Evolutionary conservation across 2,329 filamentous ascomycete species (phyloP).

Genomic region (Curvularia eragrostidis): DNA sequence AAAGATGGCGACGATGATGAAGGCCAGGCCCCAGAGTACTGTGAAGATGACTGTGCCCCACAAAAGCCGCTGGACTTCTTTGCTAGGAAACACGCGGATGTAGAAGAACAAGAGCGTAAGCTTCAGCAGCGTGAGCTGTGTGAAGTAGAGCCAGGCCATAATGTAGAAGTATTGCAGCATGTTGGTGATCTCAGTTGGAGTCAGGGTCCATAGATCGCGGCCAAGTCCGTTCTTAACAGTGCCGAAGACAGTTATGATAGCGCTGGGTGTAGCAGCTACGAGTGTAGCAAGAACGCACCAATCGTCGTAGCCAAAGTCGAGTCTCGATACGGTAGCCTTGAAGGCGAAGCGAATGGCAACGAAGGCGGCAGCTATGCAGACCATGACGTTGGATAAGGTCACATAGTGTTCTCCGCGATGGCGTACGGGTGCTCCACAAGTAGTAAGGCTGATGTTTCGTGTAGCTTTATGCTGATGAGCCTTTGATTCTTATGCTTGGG

Average conservation of each 20-base stretch:
- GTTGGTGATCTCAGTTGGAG: conserved; percentile 50
- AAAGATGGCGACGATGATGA: conserved; percentile 33
- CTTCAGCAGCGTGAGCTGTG: conserved; percentile 37
- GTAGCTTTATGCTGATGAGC: conserved; percentile 35
- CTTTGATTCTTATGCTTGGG: not conserved
- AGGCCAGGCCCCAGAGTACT: conserved; percentile 34
- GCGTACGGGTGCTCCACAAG: conserved; percentile 51
- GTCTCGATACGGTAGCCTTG: conserved; percentile 44
- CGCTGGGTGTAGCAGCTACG: conserved; percentile 32
- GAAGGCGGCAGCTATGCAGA: conserved; percentile 43
- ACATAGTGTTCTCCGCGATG: conserved; percentile 46
- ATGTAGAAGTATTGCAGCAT: conserved; percentile 52
- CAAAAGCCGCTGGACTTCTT: conserved; percentile 28
- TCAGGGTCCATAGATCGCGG: conserved; percentile 60
- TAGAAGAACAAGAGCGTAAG: conserved; percentile 43
- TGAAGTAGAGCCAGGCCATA: conserved; percentile 47
- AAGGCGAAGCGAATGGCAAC: conserved; percentile 49
- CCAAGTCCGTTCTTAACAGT: conserved; percentile 54
- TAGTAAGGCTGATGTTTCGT: conserved; percentile 52
- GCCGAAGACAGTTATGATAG: conserved; percentile 36
- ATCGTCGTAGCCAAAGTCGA: conserved; percentile 51
- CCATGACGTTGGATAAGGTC: conserved; percentile 44
- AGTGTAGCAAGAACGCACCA: conserved; percentile 38
- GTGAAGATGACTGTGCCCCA: conserved; percentile 38
- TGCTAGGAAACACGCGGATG: conserved; percentile 41